Evolutionary conservation across 352 stramenopile species (phyloP).

Genomic region (Pythium chondricola): DNA sequence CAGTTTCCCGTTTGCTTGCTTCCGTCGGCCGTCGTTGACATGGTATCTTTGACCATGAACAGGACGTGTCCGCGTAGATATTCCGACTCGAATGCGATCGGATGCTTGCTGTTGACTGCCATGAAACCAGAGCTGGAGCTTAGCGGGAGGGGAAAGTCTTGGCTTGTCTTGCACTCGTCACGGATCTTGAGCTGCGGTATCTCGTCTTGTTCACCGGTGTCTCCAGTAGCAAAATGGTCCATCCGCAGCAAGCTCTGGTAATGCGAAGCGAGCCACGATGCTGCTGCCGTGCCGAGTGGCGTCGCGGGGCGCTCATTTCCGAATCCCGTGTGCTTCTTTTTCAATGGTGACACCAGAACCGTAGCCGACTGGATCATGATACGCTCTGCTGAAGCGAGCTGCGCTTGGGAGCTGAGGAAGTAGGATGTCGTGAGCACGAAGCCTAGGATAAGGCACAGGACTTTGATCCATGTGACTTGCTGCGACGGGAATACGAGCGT

Average conservation of each 20-base stretch:
- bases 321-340: not conserved
- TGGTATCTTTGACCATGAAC: constrained; percentile 28
- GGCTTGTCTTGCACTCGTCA: constrained; percentile 18
- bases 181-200: constrained; percentile 27
- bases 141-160: not conserved
- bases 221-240: constrained; percentile 1
- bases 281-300: constrained; percentile 9
- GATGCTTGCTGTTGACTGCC: constrained; percentile 27
- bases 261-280: constrained; percentile 13
- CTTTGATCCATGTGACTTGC: constrained; percentile 36
- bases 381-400: constrained; percentile 17
- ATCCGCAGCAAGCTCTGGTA: constrained; percentile 9
- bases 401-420: constrained; percentile 19
- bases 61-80: constrained; percentile 32
- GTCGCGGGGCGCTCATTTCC: constrained; percentile 5
- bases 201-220: constrained; percentile 4
- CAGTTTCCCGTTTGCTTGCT: constrained; percentile 10
- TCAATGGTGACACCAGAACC: constrained; percentile 13
- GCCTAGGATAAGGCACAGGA: constrained; percentile 27
- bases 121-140: not conserved
- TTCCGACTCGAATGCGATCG: constrained; percentile 43
- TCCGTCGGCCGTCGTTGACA: not conserved
- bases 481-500: constrained; percentile 40
- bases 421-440: constrained; percentile 39
- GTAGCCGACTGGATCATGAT: constrained; percentile 16